These are phyloP conservation scores for Nitzschia sp. DNA, from an alignment of 108 stramenopile genomes.

Conservation along the genomic window DNA sequence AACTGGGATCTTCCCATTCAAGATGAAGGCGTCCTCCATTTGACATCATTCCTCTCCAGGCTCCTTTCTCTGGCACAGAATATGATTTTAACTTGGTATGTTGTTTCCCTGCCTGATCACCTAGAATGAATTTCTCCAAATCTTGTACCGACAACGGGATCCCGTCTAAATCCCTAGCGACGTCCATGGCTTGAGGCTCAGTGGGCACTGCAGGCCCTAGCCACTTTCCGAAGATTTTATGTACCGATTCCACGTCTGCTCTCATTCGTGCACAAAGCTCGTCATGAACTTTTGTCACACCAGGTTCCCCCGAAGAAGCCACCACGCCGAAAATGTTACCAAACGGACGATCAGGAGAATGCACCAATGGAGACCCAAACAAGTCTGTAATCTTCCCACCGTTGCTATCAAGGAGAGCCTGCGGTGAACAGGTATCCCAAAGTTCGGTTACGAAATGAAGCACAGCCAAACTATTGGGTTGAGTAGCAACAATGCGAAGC, in stretches of 20 bases:
- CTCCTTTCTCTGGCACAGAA: conserved; percentile 53
- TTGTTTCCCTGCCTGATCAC: background rate
- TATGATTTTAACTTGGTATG: conserved; percentile 32
- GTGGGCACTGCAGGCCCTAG: conserved; percentile 16
- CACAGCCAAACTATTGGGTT: conserved; percentile 43
- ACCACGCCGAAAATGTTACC: conserved; percentile 67
- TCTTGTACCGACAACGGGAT: conserved; percentile 34
- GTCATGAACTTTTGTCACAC: conserved; percentile 37
- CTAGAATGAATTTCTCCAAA: conserved; percentile 18
- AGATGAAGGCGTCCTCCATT: conserved; percentile 53
- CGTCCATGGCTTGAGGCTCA: conserved; percentile 57
- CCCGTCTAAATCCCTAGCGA: conserved; percentile 62
- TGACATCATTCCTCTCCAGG: conserved; percentile 64
- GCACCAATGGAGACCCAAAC: conserved; percentile 63
- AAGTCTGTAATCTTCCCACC: conserved; percentile 69
- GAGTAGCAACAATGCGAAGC: conserved; percentile 36
- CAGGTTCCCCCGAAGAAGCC: conserved; percentile 38
- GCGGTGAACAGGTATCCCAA: conserved; percentile 71
- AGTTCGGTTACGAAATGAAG: conserved; percentile 54
- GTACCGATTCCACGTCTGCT: conserved; percentile 35
- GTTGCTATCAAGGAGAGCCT: conserved; percentile 48
- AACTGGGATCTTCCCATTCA: conserved; percentile 25
- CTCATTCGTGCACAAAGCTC: conserved; percentile 39
- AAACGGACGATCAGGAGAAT: conserved; percentile 33
- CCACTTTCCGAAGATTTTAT: conserved; percentile 37